Base-by-base conservation (phyloP, 306 rosid genomes). In the Macrotyloma uniflorum region DNA sequence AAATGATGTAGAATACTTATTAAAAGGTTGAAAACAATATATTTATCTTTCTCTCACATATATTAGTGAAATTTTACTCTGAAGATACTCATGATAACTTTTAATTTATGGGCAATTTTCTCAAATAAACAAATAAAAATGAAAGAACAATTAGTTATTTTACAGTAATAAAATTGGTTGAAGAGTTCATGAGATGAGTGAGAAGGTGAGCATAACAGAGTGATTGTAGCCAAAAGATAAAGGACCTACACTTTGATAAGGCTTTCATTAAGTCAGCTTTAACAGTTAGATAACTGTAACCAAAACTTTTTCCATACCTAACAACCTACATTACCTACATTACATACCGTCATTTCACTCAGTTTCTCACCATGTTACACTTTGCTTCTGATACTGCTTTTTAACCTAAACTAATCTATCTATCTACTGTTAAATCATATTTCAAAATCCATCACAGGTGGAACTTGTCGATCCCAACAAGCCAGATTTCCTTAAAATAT, bases 331-430 rank as follows among this genome's bases (percentile, higher is more conserved):
- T n/a, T n/a, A n/a, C n/a, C n/a, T n/a, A n/a, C n/a, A n/a, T n/a
- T n/a, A n/a, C n/a, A 47, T 15, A 11, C 19, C 30, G 40, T 72
- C 83, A 33, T 61, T 58, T 58, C 40, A 12, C 19, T 1, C 65
- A 24, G 65, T 58, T 58, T 58, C 14, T 24, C 12, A 62, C 61
- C 36, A 18, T 42, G 47, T 26, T 45, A 16, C 55, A 49, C 65
- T 64, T 72, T 55, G 11, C 51, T 19, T 63, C 3, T 14, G 43
- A 5, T 24, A n/a, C 43, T 66, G 72, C 66, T 33, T 72, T 83
- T 67, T 45, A 77, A 53, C 55, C 80, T 8, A 64, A 72, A 62
- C 22, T 35, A 72, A 22, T 58, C 58, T 3, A 13, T 8, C 55
- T 47, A 20, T 18, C n/a, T n/a, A n/a, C n/a, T 38, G 43, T 72